Evolutionary conservation across 2,329 filamentous ascomycete genomes (phyloP), one percentile per base, ranked within the genome.

Genomic region (Sordariomycetes sp.): DNA sequence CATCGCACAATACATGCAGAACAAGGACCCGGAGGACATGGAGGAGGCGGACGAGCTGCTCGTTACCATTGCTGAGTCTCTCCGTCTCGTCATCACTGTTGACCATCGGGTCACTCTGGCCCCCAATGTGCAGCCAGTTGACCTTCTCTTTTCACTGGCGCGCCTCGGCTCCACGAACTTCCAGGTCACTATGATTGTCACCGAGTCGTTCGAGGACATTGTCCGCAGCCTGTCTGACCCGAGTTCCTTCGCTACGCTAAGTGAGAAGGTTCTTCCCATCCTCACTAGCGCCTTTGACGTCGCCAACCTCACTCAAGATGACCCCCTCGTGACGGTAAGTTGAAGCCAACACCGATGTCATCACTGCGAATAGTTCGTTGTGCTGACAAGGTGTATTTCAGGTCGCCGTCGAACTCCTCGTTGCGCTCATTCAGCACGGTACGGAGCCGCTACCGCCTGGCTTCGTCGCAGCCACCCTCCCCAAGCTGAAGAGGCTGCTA

Each of bases 1-100:
- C 12, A 79, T 88, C 61, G 80, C 83, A 55, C 75, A 86, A 39
- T 99, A 91, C 70, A 79, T 97, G 62, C 80, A 85, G 52, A 75
- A 80, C 17, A 90, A 92, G 67, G 90, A 96, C 65, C 77, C 94
- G 54, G 82, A 81, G 56, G 91, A 96, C 20, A 79, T 95, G 53
- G 84, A 87, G 57, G 91, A 96, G 61, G 88, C 89, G 12, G 92
- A 97, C 63, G 94, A 99, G 68, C 80, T 97, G 57, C 84, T 96
- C 62, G 89, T 95, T 15, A 92, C 91, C 0, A 76, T 99, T 35
- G 87, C 92, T 6, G 90, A 96, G 70, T 87, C 91, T 1, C 76
- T 97, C 3, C 82, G 90, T 55, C 85, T 90, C 63, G 86, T 88
- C 32, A 94, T 97, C 64, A 78, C 86, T 63, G 79, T 96, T 57